These are phyloP conservation scores for Fusarium nygamai DNA, from an alignment of 2,329 filamentous ascomycete species.

Conservation along the genomic window DNA sequence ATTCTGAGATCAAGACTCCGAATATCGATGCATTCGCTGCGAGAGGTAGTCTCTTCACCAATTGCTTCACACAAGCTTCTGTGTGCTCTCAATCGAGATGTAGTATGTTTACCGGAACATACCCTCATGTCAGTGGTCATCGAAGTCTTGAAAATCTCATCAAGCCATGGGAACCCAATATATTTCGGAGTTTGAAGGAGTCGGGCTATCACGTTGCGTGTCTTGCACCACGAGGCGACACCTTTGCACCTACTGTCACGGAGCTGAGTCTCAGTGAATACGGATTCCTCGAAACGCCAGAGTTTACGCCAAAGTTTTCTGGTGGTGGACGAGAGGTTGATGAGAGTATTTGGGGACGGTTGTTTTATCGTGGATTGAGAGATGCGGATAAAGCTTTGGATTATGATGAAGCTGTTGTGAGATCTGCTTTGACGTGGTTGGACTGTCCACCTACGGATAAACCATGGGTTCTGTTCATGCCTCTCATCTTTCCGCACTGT, in stretches of 20 bases:
- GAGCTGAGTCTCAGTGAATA: constrained; percentile 58
- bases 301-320: constrained; percentile 46
- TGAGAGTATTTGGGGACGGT: constrained; percentile 51
- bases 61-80: constrained; percentile 57
- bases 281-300: constrained; percentile 53
- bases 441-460: constrained; percentile 52
- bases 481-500: constrained; percentile 56
- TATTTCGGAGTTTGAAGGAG: constrained; percentile 56
- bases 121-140: constrained; percentile 58
- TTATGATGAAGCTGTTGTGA: constrained; percentile 56
- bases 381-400: constrained; percentile 51
- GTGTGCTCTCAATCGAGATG: constrained; percentile 59
- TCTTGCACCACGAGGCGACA: constrained; percentile 54
- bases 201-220: constrained; percentile 58
- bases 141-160: constrained; percentile 58
- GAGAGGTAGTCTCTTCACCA: constrained; percentile 54
- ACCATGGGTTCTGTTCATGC: constrained; percentile 56
- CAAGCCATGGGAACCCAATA: constrained; percentile 59
- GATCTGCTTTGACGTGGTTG: constrained; percentile 55
- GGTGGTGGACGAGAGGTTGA: constrained; percentile 36
- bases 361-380: constrained; percentile 55
- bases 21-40: constrained; percentile 55
- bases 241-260: constrained; percentile 55
- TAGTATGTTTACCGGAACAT: constrained; percentile 58
- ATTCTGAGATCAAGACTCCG: constrained; percentile 47